Conservation (phyloP, 129 eudicot species). For the Arctium minus region DNA sequence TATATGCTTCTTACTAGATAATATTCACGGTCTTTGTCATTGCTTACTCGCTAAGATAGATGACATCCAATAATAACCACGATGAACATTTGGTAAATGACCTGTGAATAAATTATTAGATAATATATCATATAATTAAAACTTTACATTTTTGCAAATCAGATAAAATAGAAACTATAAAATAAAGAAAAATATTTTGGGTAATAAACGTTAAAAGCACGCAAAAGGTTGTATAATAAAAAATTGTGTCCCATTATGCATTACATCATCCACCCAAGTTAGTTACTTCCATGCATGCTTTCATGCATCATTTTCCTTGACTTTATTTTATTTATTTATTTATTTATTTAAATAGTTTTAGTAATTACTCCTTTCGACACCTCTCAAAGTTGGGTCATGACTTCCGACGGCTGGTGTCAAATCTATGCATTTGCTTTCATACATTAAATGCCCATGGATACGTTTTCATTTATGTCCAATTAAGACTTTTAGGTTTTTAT, state of each 20-base stretch:
- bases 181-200: background rate
- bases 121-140: too few species aligned
- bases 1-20: too few species aligned
- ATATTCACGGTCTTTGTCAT: too few species aligned
- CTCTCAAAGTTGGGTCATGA: conserved; percentile 3
- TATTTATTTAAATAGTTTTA: background rate
- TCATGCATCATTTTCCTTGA: conserved; percentile 28
- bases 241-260: conserved; percentile 18
- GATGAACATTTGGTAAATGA: too few species aligned
- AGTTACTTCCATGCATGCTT: conserved; percentile 21
- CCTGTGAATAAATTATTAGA: too few species aligned
- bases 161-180: background rate
- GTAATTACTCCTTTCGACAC: conserved; percentile 8
- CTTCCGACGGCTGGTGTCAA: conserved; percentile 1
- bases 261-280: conserved; percentile 24
- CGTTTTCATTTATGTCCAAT: background rate
- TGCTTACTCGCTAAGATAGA: too few species aligned
- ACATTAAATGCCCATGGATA: background rate
- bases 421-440: conserved; percentile 7
- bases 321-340: background rate
- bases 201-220: conserved; percentile 19
- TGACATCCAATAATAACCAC: too few species aligned
- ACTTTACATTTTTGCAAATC: background rate
- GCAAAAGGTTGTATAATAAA: conserved; percentile 18
- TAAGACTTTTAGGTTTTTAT: background rate